Conservation (phyloP, 2,329 filamentous ascomycete genomes). For the Rhytidhysteron rufulum region DNA sequence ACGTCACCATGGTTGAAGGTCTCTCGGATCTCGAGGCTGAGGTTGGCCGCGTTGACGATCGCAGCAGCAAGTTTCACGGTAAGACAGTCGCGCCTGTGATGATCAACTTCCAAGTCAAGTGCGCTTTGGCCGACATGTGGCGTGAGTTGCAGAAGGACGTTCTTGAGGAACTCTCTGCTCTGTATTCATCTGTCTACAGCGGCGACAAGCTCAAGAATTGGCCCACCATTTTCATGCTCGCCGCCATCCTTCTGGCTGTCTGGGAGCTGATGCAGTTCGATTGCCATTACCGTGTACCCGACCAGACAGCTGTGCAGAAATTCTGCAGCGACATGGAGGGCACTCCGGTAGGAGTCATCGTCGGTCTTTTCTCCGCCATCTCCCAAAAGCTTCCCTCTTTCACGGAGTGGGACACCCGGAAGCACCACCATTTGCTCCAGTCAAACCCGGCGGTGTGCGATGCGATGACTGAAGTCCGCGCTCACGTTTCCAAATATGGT, state of each 20-base stretch:
- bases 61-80: constrained; percentile 81
- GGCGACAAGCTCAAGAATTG: constrained; percentile 98
- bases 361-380: constrained; percentile 95
- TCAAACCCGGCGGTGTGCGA: constrained; percentile 91
- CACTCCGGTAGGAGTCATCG: constrained; percentile 91
- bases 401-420: constrained; percentile 87
- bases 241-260: constrained; percentile 84
- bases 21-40: constrained; percentile 74
- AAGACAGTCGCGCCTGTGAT: constrained; percentile 93
- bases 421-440: constrained; percentile 85
- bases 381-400: constrained; percentile 93
- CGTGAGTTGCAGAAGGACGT: constrained; percentile 95
- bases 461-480: constrained; percentile 91
- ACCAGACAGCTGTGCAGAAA: constrained; percentile 79
- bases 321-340: constrained; percentile 98
- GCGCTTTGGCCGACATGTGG: constrained; percentile 96
- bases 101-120: constrained; percentile 99
- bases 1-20: constrained; percentile 92
- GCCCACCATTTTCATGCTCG: constrained; percentile 98
- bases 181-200: constrained; percentile 97
- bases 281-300: constrained; percentile 90
- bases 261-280: constrained; percentile 99
- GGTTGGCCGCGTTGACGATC: constrained; percentile 79
- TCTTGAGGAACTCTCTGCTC: constrained; percentile 81
- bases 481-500: constrained; percentile 93